phyloP scores from a whole-genome alignment of 2,329 filamentous ascomycete species.

The Colletotrichum sp. region DNA sequence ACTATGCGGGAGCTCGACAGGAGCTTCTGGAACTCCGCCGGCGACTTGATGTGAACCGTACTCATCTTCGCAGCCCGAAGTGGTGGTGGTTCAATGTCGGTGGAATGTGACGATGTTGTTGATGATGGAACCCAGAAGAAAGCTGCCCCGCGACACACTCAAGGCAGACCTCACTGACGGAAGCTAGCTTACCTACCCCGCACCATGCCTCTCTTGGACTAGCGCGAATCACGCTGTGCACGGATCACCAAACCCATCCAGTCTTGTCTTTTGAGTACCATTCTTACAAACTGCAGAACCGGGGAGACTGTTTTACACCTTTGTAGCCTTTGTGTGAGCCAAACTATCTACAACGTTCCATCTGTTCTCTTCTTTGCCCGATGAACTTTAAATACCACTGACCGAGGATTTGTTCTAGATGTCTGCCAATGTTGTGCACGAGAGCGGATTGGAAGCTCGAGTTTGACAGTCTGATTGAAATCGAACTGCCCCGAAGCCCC shows the following conservation, averaged over 20 bases:
- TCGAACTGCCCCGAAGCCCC: neutral
- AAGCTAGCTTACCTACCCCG: slow-evolving; percentile 17
- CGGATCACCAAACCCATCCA: neutral
- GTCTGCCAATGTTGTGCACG: neutral
- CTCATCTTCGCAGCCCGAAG: slow-evolving; percentile 31
- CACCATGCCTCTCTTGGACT: slow-evolving; percentile 17
- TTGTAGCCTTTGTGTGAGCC: neutral
- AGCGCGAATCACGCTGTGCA: neutral
- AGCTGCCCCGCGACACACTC: slow-evolving; percentile 5
- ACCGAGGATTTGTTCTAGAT: neutral
- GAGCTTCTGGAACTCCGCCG: slow-evolving; percentile 69
- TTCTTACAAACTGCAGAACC: neutral
- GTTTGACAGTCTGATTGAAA: neutral
- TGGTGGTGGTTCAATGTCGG: neutral
- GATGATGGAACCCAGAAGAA: slow-evolving; percentile 15
- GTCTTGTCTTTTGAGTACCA: neutral
- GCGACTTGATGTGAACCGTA: slow-evolving; percentile 42
- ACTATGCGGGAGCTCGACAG: slow-evolving; percentile 79
- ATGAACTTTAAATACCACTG: neutral
- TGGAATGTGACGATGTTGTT: neutral
- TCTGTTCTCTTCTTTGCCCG: neutral
- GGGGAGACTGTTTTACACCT: neutral
- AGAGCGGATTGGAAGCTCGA: neutral
- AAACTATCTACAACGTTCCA: neutral
- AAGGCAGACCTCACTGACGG: slow-evolving; percentile 1